Evolutionary conservation across 805 yeast species (phyloP).

Genomic region (Danielia oregonensis): DNA sequence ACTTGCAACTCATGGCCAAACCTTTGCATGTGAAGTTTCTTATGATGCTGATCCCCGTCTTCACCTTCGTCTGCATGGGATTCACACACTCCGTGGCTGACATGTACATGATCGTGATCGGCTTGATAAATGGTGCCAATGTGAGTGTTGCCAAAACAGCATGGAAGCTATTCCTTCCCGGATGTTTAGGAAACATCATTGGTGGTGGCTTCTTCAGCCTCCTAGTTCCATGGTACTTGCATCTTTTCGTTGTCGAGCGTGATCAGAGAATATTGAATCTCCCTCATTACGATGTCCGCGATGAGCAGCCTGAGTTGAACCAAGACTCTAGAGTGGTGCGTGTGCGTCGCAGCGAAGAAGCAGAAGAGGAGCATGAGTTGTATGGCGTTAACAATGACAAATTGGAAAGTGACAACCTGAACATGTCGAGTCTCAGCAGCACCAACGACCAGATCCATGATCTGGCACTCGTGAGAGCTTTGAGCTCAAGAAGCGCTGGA

Average conservation of each 20-base stretch:
- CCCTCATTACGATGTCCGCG: slow-evolving; percentile 67
- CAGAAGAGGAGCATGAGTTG: slow-evolving; percentile 9
- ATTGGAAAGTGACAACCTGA: neutral
- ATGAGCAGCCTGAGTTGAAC: slow-evolving; percentile 76
- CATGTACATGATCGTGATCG: slow-evolving; percentile 66
- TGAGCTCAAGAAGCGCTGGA: neutral
- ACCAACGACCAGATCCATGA: neutral
- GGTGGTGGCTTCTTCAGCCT: slow-evolving; percentile 74
- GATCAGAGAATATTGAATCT: slow-evolving; percentile 60
- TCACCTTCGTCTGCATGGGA: slow-evolving; percentile 75
- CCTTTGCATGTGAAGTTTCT: slow-evolving; percentile 73
- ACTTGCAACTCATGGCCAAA: slow-evolving; percentile 72
- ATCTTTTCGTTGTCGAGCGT: slow-evolving; percentile 65
- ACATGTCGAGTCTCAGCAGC: slow-evolving; percentile 2
- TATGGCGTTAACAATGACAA: too few relatives aligned
- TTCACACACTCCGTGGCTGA: slow-evolving; percentile 82
- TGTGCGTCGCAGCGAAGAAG: slow-evolving; percentile 7
- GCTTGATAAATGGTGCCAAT: slow-evolving; percentile 63
- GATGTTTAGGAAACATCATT: slow-evolving; percentile 67
- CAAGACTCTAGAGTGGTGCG: slow-evolving; percentile 78
- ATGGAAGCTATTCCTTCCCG: slow-evolving; percentile 73
- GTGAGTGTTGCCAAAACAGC: slow-evolving; percentile 60
- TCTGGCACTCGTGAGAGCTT: neutral
- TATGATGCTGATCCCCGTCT: slow-evolving; percentile 63
- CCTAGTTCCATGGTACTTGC: slow-evolving; percentile 68